Percentiles rank a stretch among this genome's conserved stretches.
These are phyloP conservation scores for Sicyos baderoa DNA, from an alignment of 306 rosid species.

Conservation along the genomic window DNA sequence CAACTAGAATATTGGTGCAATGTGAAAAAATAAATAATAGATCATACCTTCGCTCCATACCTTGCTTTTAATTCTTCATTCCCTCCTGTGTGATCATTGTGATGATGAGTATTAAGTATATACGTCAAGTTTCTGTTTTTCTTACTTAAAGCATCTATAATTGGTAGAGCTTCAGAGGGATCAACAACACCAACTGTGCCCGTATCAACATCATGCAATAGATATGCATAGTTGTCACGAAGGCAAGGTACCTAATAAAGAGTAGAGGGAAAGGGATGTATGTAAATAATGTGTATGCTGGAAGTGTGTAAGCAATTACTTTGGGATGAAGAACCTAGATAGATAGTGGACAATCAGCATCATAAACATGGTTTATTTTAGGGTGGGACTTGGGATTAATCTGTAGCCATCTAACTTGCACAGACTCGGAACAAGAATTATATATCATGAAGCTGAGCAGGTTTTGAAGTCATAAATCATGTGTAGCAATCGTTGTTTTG, in stretches of 20 bases:
- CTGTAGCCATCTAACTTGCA: background rate
- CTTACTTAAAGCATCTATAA: conserved; percentile 70
- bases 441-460: background rate
- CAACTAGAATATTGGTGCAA: background rate
- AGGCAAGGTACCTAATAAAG: conserved; percentile 80
- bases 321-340: background rate
- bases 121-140: conserved; percentile 79
- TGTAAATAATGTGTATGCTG: background rate
- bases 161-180: conserved; percentile 86
- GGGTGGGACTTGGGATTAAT: background rate
- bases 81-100: conserved; percentile 87
- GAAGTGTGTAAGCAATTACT: background rate
- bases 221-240: conserved; percentile 81
- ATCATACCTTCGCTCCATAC: conserved; percentile 82
- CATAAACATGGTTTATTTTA: background rate
- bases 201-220: conserved; percentile 77
- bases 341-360: background rate
- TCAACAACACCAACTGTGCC: conserved; percentile 97
- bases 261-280: background rate
- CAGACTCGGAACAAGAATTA: background rate
- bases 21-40: background rate
- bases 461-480: background rate
- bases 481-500: background rate
- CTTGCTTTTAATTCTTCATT: conserved; percentile 80
- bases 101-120: conserved; percentile 89